phyloP scores from a whole-genome alignment of 192 early-diverging fungal genomes.

The Mortierella claussenii region DNA sequence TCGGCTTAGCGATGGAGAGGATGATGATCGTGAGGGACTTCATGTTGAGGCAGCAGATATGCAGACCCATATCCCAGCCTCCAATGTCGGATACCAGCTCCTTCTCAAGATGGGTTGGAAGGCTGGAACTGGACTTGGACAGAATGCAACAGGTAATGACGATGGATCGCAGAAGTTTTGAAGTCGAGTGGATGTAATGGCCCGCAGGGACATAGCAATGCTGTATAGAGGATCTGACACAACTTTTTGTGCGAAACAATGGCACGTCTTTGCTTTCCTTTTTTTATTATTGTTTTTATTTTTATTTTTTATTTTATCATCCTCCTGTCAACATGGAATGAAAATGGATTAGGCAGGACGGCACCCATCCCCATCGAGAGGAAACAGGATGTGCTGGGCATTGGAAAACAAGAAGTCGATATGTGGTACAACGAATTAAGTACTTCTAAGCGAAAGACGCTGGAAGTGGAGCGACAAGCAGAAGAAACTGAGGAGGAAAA shows the following conservation, averaged over 20 bases:
- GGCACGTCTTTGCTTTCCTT: neutral
- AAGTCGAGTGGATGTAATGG: too few relatives aligned
- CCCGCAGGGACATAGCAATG: too few relatives aligned
- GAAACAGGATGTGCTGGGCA: conserved; percentile 72
- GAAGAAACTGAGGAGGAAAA: conserved; percentile 72
- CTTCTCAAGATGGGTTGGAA: conserved; percentile 80
- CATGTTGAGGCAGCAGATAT: conserved; percentile 57
- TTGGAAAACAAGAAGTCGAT: conserved; percentile 72
- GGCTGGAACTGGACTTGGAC: conserved; percentile 69
- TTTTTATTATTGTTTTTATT: neutral
- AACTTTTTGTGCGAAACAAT: too few relatives aligned
- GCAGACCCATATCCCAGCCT: conserved; percentile 66
- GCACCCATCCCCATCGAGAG: conserved; percentile 75
- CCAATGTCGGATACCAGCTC: conserved; percentile 74
- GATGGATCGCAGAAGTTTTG: too few relatives aligned
- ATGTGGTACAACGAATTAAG: conserved; percentile 61
- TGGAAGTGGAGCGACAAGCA: conserved; percentile 73
- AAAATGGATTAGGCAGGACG: conserved; percentile 62
- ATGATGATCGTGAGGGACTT: neutral
- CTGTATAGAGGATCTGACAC: too few relatives aligned
- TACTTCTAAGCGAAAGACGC: conserved; percentile 69
- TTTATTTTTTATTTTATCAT: neutral
- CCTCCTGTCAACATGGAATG: neutral
- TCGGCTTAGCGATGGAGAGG: conserved; percentile 5
- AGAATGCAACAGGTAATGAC: conserved; percentile 63